Base-by-base conservation (phyloP, 495 filamentous ascomycete species). In the Echria macrotheca region DNA sequence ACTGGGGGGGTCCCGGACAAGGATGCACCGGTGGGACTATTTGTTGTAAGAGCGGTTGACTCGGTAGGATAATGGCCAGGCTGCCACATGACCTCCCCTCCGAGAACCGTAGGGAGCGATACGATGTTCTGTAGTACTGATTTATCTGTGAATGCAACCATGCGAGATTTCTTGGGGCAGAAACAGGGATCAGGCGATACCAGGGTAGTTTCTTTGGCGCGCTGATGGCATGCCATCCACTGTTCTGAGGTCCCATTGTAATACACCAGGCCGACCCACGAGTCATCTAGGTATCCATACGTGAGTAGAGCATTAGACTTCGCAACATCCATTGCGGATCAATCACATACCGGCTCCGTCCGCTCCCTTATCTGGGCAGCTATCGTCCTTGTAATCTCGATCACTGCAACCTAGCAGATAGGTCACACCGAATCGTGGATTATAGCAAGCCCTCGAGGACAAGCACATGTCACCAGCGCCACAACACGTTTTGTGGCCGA, bases 351-450 rank as follows among this genome's bases (percentile, higher is more conserved):
- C 28, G 6, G 26, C 26, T 10, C 21, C 5, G 1, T n/a, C n/a
- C n/a, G 4, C 12, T n/a, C 44, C 25, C 42, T 67, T 67, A 17
- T 55, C 25, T 2, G 57, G 62, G 35, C 64, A 67, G n/a, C 37
- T 49, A 0, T 48, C 40, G 4, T 52, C 50, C 0, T 19, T 25
- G 38, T 56, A 67, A 19, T 44, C 19, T 0, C 53, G 48, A 37
- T 59, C 57, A 19, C 60, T 67, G 39, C 64, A 67, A 32, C 64
- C 64, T 3, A 53, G 53, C 26, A 67, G 25, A 35, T 67, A 65
- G 5, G 56, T 59, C 29, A 57, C 24, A 18, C 53, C 56, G 24
- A 41, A 60, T 61, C 32, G 14, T 25, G 12, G 14, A 22, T 52
- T 44, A 8, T 37, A 52, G 33, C 49, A 52, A 7, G 49, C 49